Base-by-base conservation (phyloP, 768 basidiomycete species). In the Leccinellum rugosiceps region DNA sequence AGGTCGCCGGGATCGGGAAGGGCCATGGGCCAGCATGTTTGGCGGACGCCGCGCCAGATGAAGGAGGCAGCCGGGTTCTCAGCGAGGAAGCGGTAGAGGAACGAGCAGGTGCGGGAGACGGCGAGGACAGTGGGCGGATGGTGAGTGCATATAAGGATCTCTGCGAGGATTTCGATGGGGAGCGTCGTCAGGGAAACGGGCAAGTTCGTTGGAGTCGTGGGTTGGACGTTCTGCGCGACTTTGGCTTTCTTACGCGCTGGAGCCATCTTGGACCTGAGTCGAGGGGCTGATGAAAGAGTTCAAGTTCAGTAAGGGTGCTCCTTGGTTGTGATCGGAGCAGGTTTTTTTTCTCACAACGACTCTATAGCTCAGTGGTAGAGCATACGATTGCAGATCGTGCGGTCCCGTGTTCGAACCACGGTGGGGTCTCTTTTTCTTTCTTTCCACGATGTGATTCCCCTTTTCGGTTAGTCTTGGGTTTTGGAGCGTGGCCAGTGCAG, bases 141-240 rank as follows among this genome's bases (percentile, higher is more conserved):
- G 5, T 69, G 58, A 0, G 81, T 80, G 50, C 74, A 72, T 7
- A 81, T 67, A 19, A 89, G 77, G 49, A 89, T 79, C 63, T 87
- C 86, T 4, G 83, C 80, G 6, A 88, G 66, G 14, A 90, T 74
- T 63, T 90, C 88, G 41, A 85, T 65, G 11, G 88, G 88, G 4
- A 89, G 67, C 2, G 14, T 48, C 11, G 69, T 60, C 21, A 71
- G 44, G 3, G 56, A 53, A 32, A 34, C 10, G 34, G 48, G 51
- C 10, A 52, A 2, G 1, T 26, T 47, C 15, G 25, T 17, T 9
- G 26, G 5, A 44, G 35, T 38, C 35, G 2, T 28, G 6, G 45
- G 17, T 7, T 9, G 25, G 17, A 13, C 54, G 26, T 28, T 19
- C 11, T 17, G 32, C 17, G 32, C 41, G 3, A 13, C 59, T 46